These are phyloP conservation scores for Penicillium waksmanii DNA, from an alignment of 495 filamentous ascomycete species.

Conservation along the genomic window DNA sequence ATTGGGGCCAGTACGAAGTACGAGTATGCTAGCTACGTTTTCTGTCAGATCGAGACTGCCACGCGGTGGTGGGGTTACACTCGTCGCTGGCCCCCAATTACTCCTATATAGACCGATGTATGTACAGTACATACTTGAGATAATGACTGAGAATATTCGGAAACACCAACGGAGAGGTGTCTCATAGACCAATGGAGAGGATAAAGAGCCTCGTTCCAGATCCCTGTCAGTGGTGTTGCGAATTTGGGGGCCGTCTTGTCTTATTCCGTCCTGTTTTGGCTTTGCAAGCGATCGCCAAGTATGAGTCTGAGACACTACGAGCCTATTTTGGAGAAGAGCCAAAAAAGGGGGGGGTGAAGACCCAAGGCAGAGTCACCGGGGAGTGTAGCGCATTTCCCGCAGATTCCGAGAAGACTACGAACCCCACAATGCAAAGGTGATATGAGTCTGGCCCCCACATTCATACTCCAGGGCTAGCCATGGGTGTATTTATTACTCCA, in stretches of 20 bases:
- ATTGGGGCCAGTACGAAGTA: neutral
- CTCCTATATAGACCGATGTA: neutral
- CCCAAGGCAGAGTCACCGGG: neutral
- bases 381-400: neutral
- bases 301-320: neutral
- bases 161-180: too few species aligned
- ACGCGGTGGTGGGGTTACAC: slow-evolving; percentile 6
- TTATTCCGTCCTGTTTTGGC: too few species aligned
- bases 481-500: too few species aligned
- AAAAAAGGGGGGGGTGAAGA: neutral
- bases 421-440: neutral
- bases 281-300: too few species aligned
- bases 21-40: slow-evolving; percentile 10
- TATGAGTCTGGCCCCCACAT: neutral
- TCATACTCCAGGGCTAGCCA: neutral
- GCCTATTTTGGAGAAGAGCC: neutral
- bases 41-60: slow-evolving; percentile 8
- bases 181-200: too few species aligned
- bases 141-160: neutral
- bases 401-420: neutral
- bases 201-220: neutral
- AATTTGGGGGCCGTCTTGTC: too few species aligned
- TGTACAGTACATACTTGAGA: neutral
- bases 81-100: neutral
- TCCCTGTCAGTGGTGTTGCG: neutral